Conservation (phyloP, 1,139 yeast species). For the Blastobotrys proliferans region DNA sequence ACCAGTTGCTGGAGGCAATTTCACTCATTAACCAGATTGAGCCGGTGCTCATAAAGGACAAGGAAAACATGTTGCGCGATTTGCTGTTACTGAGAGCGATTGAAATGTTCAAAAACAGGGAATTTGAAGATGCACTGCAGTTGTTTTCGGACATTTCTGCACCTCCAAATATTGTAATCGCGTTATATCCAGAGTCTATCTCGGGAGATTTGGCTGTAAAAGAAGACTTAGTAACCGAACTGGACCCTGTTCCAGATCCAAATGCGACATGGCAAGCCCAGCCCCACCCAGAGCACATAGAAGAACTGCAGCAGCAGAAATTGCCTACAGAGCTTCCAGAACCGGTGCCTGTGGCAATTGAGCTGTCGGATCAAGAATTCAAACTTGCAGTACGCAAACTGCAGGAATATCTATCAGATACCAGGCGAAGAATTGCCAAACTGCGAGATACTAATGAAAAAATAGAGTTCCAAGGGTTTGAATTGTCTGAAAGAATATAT, state of each 20-base stretch:
- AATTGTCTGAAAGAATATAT: constrained; percentile 29
- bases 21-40: constrained; percentile 38
- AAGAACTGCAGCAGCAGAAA: too few relatives aligned
- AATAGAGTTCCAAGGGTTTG: constrained; percentile 27
- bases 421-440: constrained; percentile 43
- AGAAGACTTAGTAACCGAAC: too few relatives aligned
- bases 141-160: constrained; percentile 53
- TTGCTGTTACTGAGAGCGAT: constrained; percentile 43
- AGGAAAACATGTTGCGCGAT: constrained; percentile 40
- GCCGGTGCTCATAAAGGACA: constrained; percentile 32
- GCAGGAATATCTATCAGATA: constrained; percentile 52
- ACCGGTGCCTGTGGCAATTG: constrained; percentile 6
- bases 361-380: constrained; percentile 23
- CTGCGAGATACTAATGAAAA: constrained; percentile 22
- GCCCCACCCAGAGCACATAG: too few relatives aligned
- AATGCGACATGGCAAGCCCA: neutral
- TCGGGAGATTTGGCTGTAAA: constrained; percentile 22
- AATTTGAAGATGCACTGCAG: constrained; percentile 41
- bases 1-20: constrained; percentile 40
- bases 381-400: constrained; percentile 47
- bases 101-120: constrained; percentile 33
- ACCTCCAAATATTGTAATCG: constrained; percentile 49
- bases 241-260: neutral
- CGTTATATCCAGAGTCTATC: constrained; percentile 41
- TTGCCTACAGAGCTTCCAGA: constrained; percentile 2